A percentile compares a stretch with the other conserved stretches of the same genome.
Conservation (phyloP, 192 early-diverging fungal genomes). For the Nowakowskiella sp. region DNA sequence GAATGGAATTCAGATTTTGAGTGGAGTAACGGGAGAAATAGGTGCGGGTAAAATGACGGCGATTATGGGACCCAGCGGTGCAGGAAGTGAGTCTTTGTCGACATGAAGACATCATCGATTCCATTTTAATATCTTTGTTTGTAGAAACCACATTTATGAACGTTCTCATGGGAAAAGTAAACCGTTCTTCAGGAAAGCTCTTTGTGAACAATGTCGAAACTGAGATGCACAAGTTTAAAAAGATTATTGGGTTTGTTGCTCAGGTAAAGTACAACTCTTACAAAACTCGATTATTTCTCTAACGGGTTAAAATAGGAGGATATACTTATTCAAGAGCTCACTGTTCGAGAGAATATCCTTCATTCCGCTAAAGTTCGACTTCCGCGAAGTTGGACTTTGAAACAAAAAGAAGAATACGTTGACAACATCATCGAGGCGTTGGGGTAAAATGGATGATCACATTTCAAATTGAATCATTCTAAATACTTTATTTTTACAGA, state of each 20-base stretch:
- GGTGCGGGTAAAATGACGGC: neutral
- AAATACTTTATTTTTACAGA: too few species aligned
- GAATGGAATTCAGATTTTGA: constrained; percentile 2
- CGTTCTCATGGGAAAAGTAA: constrained; percentile 21
- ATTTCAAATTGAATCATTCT: too few species aligned
- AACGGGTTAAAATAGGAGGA: neutral
- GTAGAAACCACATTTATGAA: constrained; percentile 49
- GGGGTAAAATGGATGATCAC: too few species aligned
- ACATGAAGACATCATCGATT: constrained; percentile 14
- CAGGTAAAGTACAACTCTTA: constrained; percentile 20
- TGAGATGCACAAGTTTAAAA: constrained; percentile 23
- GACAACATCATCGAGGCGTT: constrained; percentile 37
- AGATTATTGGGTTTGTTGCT: constrained; percentile 34
- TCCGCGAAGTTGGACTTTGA: constrained; percentile 46
- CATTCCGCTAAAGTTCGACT: constrained; percentile 72
- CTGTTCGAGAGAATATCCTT: constrained; percentile 67
- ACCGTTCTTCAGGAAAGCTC: constrained; percentile 19
- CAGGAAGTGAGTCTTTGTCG: neutral
- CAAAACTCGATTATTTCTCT: neutral
- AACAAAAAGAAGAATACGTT: constrained; percentile 37
- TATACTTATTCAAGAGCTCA: constrained; percentile 37
- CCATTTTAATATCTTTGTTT: constrained; percentile 26
- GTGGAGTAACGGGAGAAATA: neutral
- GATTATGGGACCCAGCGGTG: neutral
- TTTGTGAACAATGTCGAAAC: constrained; percentile 22